Evolutionary conservation across 352 stramenopile species (phyloP).

Genomic region (Phytopythium ostracodes): DNA sequence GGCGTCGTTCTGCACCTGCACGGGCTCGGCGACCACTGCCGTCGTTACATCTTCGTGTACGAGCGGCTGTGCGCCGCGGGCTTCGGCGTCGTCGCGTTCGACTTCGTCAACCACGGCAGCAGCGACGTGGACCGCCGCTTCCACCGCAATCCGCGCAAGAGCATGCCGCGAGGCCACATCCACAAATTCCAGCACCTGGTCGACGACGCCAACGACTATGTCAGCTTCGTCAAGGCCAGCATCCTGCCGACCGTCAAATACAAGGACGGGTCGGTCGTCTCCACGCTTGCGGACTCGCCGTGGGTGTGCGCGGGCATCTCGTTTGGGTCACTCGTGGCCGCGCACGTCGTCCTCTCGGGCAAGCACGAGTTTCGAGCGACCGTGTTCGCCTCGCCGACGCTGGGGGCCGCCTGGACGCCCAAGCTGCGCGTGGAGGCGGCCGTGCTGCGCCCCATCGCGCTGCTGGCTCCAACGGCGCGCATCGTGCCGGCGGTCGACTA

Average conservation of each 20-base stretch:
- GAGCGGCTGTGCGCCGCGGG: constrained; percentile 33
- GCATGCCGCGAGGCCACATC: constrained; percentile 22
- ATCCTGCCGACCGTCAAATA: constrained; percentile 9
- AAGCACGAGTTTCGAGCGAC: constrained; percentile 30
- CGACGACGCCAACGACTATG: constrained; percentile 34
- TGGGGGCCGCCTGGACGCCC: constrained; percentile 30
- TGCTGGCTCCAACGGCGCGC: constrained; percentile 26
- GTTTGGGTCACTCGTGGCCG: constrained; percentile 28
- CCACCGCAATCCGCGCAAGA: background rate
- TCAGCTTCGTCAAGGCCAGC: constrained; percentile 26
- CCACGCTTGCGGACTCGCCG: constrained; percentile 16
- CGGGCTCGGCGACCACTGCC: constrained; percentile 54
- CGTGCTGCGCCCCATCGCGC: constrained; percentile 17
- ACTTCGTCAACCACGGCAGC: constrained; percentile 42
- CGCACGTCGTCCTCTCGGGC: constrained; percentile 33
- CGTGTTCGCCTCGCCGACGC: constrained; percentile 27
- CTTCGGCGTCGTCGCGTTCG: constrained; percentile 51
- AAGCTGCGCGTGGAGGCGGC: constrained; percentile 23
- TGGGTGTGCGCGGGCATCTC: constrained; percentile 31
- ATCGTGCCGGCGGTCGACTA: constrained; percentile 28
- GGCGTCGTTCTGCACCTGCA: constrained; percentile 52
- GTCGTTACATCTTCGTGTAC: constrained; percentile 40
- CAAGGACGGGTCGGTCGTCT: constrained; percentile 8
- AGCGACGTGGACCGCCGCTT: constrained; percentile 24
- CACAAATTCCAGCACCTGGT: constrained; percentile 26